phyloP scores from a whole-genome alignment of 805 yeast genomes.

The Yarrowia hollandica region DNA sequence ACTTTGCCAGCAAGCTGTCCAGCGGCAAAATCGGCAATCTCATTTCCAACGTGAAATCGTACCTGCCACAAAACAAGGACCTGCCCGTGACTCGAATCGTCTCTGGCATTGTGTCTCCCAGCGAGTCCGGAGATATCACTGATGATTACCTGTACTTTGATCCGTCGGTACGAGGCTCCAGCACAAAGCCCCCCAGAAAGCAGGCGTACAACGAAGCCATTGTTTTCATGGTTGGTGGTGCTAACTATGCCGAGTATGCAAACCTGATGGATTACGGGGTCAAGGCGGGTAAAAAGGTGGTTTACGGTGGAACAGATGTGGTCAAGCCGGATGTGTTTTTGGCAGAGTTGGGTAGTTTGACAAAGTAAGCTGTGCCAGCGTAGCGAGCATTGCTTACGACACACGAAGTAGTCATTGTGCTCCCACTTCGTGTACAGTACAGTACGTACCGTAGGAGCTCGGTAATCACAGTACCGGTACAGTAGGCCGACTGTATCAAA shows the following conservation, averaged over 20 bases:
- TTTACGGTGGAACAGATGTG: constrained; percentile 28
- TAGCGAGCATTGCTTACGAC: background rate
- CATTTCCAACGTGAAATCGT: constrained; percentile 81
- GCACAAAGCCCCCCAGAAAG: constrained; percentile 83
- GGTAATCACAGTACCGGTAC: too few species aligned
- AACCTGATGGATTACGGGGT: constrained; percentile 86
- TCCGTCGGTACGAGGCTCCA: constrained; percentile 86
- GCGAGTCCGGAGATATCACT: constrained; percentile 59
- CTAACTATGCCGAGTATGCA: constrained; percentile 90
- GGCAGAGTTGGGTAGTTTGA: background rate
- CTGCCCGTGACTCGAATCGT: constrained; percentile 89
- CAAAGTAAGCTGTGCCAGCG: background rate
- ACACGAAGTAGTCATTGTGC: too few species aligned
- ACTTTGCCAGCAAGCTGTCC: constrained; percentile 75
- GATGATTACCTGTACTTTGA: constrained; percentile 91
- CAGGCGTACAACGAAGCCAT: constrained; percentile 76
- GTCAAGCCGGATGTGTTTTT: constrained; percentile 25
- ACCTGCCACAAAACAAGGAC: constrained; percentile 83
- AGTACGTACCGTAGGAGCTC: too few species aligned
- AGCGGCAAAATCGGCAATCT: constrained; percentile 83
- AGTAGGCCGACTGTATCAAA: too few species aligned
- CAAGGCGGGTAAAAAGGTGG: constrained; percentile 54
- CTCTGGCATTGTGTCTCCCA: constrained; percentile 69
- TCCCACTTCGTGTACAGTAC: too few species aligned
- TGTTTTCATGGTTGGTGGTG: constrained; percentile 96